A percentile compares a stretch with the other conserved stretches of the same genome.
These are phyloP conservation scores for Suhomyces anneliseae DNA, from an alignment of 1,139 yeast genomes.

Conservation along the genomic window DNA sequence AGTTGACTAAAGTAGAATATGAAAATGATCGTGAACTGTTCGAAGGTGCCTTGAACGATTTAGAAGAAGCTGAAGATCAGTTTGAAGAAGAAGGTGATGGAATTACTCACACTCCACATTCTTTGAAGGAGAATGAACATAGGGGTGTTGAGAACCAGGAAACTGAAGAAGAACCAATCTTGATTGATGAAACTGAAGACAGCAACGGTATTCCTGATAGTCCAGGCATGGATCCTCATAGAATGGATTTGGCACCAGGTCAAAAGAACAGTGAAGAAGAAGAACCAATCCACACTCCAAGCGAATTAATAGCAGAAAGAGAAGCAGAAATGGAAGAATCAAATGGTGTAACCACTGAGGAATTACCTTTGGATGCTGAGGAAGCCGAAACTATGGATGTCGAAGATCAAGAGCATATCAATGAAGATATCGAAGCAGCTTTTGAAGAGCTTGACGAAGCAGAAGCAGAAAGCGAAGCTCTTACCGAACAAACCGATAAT, in stretches of 20 bases:
- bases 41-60: not conserved
- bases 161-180: conserved; percentile 3
- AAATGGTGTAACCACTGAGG: not conserved
- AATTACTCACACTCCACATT: not conserved
- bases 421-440: not conserved
- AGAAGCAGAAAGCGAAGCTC: not conserved
- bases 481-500: not conserved
- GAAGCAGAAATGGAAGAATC: not conserved
- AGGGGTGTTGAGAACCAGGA: not conserved
- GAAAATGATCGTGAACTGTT: not conserved
- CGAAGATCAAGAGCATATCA: not conserved
- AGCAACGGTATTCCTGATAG: not conserved
- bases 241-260: not conserved
- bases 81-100: not conserved
- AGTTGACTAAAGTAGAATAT: not conserved
- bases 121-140: not conserved
- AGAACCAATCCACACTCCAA: no score
- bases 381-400: not conserved
- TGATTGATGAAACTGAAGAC: conserved; percentile 4
- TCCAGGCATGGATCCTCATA: not conserved
- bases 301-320: not conserved
- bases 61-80: not conserved
- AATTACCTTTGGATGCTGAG: no score
- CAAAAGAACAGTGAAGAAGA: no score
- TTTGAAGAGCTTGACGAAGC: not conserved